Conservation (phyloP, 1,284 basidiomycete species). For the Trametes sp. region DNA sequence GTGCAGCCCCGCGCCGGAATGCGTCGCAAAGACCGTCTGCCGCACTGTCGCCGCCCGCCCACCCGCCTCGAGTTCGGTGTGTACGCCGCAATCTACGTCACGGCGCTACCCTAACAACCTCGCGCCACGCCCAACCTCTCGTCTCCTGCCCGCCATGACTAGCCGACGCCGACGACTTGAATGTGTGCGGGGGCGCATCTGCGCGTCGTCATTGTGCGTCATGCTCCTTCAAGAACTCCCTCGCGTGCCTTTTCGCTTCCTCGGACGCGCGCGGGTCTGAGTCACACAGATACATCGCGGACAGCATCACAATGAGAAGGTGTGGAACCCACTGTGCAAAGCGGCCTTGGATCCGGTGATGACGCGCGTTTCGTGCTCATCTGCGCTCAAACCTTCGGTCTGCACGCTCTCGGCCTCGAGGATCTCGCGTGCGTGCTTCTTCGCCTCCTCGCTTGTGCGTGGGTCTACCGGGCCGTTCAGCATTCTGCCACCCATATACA, state of each 20-base stretch:
- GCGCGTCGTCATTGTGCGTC: background rate
- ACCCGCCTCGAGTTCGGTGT: too few species aligned
- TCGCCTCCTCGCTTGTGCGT: conserved; percentile 45
- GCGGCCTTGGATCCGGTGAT: conserved; percentile 60
- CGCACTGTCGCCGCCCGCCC: too few species aligned
- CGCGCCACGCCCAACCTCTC: too few species aligned
- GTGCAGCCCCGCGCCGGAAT: too few species aligned
- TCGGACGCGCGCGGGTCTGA: conserved; percentile 42
- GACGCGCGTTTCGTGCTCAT: conserved; percentile 49
- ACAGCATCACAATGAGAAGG: background rate
- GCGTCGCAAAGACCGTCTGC: too few species aligned
- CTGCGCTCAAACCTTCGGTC: conserved; percentile 37
- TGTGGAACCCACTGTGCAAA: conserved; percentile 46
- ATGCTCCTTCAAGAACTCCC: background rate
- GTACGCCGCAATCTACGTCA: too few species aligned
- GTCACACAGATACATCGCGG: background rate
- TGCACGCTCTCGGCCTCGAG: conserved; percentile 40
- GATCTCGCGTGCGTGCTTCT: conserved; percentile 47
- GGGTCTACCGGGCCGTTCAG: conserved; percentile 42
- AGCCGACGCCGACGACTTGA: too few species aligned
- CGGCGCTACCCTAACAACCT: too few species aligned
- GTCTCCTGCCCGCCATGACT: too few species aligned
- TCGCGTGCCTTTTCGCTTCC: background rate
- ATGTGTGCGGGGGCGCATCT: too few species aligned
- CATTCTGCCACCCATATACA: too few species aligned